Evolutionary conservation across 2,329 filamentous ascomycete species (phyloP), one percentile per base, ranked within the genome.

Genomic region (Pseudogymnoascus sp.): DNA sequence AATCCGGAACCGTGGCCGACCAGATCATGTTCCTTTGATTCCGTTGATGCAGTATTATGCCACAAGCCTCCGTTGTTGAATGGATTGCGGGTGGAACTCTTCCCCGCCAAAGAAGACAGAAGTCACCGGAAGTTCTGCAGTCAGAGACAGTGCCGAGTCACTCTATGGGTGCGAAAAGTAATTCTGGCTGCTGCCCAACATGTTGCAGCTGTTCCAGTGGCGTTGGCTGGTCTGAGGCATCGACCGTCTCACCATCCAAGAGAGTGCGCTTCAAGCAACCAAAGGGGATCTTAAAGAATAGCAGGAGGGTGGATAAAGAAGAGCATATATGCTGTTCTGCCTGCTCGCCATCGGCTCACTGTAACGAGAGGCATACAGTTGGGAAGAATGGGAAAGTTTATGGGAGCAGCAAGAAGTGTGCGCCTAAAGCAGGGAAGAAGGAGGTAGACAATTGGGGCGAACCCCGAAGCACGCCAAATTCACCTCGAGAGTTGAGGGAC

Each of bases 321-420:
- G 47, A 54, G 15, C 15, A 54, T 21, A 54, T 54, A 54, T 54
- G 47, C 29, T 54, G 47, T 31, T 33, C 47, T 54, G 47, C 47
- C 9, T 54, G 47, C 10, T 33, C 10, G 9, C 29, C 47, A 54
- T 54, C n/a, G 33, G 9, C 47, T 21, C 47, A 54, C 10, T 54
- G 47, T 29, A 54, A 54, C 13, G 47, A 54, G 29, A 54, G 47
- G 17, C 47, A 54, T 54, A 10, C 15, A 7, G 47, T 54, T 54
- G 47, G 47, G 29, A 21, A 35, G 1, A 35, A 54, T 54, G 47
- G 47, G 5, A 54, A 54, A 5, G n/a, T 33, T 5, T 54, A 33
- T 35, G 47, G 47, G 10, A 21, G n/a, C 2, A 54, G 47, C 47
- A 54, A 54, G 29, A 54, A 54, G 17, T 54, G 47, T 6, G 15